Base-by-base conservation (phyloP, 2,329 filamentous ascomycete genomes). In the Aspergillus versicolor region DNA sequence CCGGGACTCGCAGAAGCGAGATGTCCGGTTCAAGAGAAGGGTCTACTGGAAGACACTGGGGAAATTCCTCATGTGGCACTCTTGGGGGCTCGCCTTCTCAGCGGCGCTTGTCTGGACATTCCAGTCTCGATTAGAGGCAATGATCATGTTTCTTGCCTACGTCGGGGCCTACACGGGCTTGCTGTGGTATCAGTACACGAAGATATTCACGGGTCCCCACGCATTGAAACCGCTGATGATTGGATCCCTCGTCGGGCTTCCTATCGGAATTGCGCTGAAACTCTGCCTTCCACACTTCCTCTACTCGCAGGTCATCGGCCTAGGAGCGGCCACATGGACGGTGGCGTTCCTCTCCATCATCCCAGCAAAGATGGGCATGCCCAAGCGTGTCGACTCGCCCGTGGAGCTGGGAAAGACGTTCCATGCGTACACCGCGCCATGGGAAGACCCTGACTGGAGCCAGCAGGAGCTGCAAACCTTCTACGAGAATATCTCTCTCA, bases 41-140 rank as follows among this genome's bases (percentile, higher is more conserved):
- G 70, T 83, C 0, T 84, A 84, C 65, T 81, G 81, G 77, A 75
- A 67, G 27, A 82, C 77, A 3, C 72, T 84, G 3, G 69, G 71
- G 40, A 78, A 74, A 57, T 84, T 80, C 62, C 71, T 83, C 49
- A 72, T 80, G 40, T 76, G 81, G 61, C 78, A 83, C 64, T 74
- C 81, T 1, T 84, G 81, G 81, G 78, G 78, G 55, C 67, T 84
- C 44, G 77, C 79, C 2, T 51, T 83, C n/a, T 77, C 79, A 9
- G 69, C 79, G 13, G 74, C 75, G 22, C 70, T 84, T 21, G 72
- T 83, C n/a, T 84, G 81, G 81, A 73, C 75, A 5, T 82, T 84
- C 63, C 75, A 82, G 50, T 67, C 66, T 27, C 71, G 73, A 3
- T 15, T 70, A 9, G 64, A 73, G 47, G 79, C 77, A 4, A 74